Conservation (phyloP, 1,139 yeast genomes). For the Meyerozyma sp. region DNA sequence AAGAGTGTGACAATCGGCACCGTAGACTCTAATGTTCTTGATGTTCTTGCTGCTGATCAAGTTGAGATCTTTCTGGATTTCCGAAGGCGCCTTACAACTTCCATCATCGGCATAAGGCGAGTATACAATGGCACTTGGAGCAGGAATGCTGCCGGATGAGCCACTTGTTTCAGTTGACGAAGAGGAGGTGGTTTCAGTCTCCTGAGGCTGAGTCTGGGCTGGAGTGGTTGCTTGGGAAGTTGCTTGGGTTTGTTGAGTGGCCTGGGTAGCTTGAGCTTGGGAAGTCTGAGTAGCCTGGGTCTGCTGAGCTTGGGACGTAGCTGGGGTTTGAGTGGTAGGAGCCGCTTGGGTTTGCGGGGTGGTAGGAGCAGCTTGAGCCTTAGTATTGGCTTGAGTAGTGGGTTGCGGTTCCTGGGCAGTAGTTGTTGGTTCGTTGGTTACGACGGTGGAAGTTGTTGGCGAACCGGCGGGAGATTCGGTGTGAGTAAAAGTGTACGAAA, state of each 20-base stretch:
- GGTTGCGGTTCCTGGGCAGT: conserved; percentile 5
- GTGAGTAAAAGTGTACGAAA: conserved; percentile 55
- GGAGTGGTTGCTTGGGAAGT: conserved; percentile 5
- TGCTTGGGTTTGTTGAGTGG: background rate
- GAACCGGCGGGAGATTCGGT: conserved; percentile 27
- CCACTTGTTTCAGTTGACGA: conserved; percentile 13
- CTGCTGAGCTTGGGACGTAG: background rate
- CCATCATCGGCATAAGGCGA: conserved; percentile 73
- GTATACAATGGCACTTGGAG: conserved; percentile 63
- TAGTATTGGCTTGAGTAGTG: too few species aligned
- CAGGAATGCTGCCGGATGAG: conserved; percentile 13
- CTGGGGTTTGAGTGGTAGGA: conserved; percentile 5
- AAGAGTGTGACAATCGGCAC: conserved; percentile 76
- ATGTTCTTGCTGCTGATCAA: conserved; percentile 59
- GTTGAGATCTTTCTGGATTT: conserved; percentile 56
- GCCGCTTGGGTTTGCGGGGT: conserved; percentile 6
- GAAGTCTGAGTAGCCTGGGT: conserved; percentile 3
- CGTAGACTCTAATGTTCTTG: conserved; percentile 65
- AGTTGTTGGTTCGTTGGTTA: conserved; percentile 12
- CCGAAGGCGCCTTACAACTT: conserved; percentile 53
- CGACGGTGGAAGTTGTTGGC: conserved; percentile 29
- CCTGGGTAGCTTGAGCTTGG: conserved; percentile 2
- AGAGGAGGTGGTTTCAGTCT: conserved; percentile 8
- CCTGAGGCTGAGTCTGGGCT: background rate
- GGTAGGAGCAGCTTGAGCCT: conserved; percentile 1